Evolutionary conservation across 2,329 filamentous ascomycete species (phyloP).

Genomic region (Penicillium freii): DNA sequence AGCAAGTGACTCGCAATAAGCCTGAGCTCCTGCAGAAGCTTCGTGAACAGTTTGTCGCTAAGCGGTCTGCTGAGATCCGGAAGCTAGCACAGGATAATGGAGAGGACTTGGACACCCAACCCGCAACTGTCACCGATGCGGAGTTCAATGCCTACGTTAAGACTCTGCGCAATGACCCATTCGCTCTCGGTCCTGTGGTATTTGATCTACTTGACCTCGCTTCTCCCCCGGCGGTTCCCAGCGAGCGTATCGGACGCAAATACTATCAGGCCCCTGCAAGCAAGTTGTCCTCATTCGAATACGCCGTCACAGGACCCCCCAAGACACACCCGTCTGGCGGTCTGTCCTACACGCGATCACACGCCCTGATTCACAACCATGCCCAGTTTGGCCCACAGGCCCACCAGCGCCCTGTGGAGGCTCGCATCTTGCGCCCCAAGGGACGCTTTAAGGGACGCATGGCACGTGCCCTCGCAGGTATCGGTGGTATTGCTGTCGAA

Average conservation of each 20-base stretch:
- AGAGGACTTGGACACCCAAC: constrained; percentile 31
- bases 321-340: constrained; percentile 66
- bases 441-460: constrained; percentile 33
- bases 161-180: constrained; percentile 42
- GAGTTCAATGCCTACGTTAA: constrained; percentile 49
- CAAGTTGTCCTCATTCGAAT: constrained; percentile 42
- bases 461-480: constrained; percentile 38
- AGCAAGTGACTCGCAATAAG: constrained; percentile 44
- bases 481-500: constrained; percentile 44
- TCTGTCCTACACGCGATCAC: constrained; percentile 59
- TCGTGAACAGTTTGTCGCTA: constrained; percentile 34
- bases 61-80: constrained; percentile 36
- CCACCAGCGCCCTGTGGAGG: constrained; percentile 52
- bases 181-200: constrained; percentile 53
- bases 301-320: constrained; percentile 51
- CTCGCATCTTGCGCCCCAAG: constrained; percentile 56
- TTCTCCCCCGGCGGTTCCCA: constrained; percentile 41
- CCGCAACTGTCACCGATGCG: constrained; percentile 41
- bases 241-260: constrained; percentile 32
- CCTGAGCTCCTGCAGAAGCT: constrained; percentile 40
- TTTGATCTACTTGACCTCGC: constrained; percentile 58
- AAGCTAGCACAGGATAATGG: constrained; percentile 44
- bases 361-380: constrained; percentile 58
- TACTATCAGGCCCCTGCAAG: constrained; percentile 39
- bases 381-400: constrained; percentile 60